Evolutionary conservation across 139 green algal genomes (phyloP).

Genomic region (Deuterostichococcus epilithicus): DNA sequence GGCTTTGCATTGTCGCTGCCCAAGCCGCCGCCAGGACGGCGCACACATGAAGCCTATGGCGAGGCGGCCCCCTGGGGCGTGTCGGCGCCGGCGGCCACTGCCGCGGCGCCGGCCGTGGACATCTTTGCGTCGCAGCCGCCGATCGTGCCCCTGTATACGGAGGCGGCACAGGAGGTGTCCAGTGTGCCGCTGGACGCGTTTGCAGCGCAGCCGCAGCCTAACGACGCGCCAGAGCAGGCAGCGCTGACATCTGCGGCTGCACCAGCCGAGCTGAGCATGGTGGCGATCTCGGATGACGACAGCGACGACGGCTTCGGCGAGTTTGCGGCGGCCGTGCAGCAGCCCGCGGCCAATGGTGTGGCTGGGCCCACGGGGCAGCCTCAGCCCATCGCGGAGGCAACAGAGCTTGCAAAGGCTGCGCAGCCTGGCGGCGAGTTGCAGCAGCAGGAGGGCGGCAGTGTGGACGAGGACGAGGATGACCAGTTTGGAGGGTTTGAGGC

Average conservation of each 20-base stretch:
- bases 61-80: not conserved
- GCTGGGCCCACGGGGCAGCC: too few species aligned
- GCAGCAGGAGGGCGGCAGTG: too few species aligned
- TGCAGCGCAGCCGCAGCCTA: too few species aligned
- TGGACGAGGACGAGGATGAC: not conserved
- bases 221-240: too few species aligned
- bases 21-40: not conserved
- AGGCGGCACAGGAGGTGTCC: too few species aligned
- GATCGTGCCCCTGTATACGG: too few species aligned
- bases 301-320: not conserved
- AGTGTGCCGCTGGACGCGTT: too few species aligned
- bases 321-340: not conserved
- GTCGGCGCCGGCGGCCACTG: too few species aligned
- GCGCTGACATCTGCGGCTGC: not conserved
- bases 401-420: too few species aligned
- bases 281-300: too few species aligned
- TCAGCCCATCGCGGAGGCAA: too few species aligned
- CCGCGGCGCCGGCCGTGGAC: not conserved
- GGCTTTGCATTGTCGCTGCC: not conserved
- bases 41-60: not conserved
- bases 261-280: not conserved
- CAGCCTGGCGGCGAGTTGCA: too few species aligned
- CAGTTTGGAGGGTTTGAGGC: not conserved
- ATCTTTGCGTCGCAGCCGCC: not conserved
- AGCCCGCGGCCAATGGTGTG: not conserved